Base-by-base conservation (phyloP, 106 monocot genomes). In the Dioscorea alata region DNA sequence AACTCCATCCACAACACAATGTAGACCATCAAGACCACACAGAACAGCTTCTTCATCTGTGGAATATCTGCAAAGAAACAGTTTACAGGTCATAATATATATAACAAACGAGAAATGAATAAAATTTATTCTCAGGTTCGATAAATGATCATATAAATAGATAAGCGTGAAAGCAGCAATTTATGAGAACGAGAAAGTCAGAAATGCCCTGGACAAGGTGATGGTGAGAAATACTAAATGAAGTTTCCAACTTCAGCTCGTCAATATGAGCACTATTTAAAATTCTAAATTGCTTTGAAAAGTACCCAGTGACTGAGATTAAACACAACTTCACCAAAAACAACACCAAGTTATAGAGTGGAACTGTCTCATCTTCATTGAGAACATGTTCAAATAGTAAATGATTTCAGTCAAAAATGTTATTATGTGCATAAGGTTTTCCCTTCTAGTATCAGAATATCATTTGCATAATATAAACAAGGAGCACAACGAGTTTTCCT, bases 21-120 rank as follows among this genome's bases (percentile, higher is more conserved):
- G 34, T 90, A 90, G 6, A 86, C 85, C 86, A 90, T 86, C 19
- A 90, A 80, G 60, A 83, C 86, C 90, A 90, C 86, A 28, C 28
- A 90, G 67, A 50, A 83, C 66, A 67, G 86, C 90, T 83, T 90
- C 90, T 50, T 86, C 82, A 78, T 90, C 90, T 16, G 90, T 90
- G 3, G 90, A 90, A 73, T 90, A 86, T 64, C 90, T 89, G 72
- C 23, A 52, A 63, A 28, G 28, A 28, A 28, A 28, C 28, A 28
- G 28, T 28, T 28, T 28, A 3, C 28, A 28, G 28, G 28, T 28
- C 28, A 28, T 28, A 3, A 28, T 28, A 28, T 28, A 28, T 28
- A 1, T 28, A 28, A 28, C 28, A 61, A 35, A 12, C 57, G 62
- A 4, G 48, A 23, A 71, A 71, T 60, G 14, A 49, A 23, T 49